phyloP scores from a whole-genome alignment of 2,329 filamentous ascomycete species.

The Sarocladium strictum region DNA sequence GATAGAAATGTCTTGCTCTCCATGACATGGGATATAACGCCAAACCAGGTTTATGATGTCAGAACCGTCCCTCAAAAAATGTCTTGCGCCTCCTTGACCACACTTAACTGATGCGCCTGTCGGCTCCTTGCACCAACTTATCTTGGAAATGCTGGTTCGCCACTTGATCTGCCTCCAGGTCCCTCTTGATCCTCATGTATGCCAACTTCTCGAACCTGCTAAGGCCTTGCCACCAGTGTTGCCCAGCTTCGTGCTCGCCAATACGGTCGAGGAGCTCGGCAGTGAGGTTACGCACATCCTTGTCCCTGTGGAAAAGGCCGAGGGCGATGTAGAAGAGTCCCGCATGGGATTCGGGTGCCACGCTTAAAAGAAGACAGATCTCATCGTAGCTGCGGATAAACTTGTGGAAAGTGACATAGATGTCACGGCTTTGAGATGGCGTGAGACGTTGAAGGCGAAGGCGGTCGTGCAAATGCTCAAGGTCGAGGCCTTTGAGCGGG shows the following conservation, averaged over 20 bases:
- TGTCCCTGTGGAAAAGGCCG: constrained; percentile 84
- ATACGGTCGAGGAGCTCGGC: constrained; percentile 78
- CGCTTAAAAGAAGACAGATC: constrained; percentile 75
- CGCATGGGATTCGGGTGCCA: constrained; percentile 78
- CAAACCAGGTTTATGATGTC: not conserved
- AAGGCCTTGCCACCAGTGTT: constrained; percentile 85
- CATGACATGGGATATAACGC: not conserved
- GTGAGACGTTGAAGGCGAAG: constrained; percentile 76
- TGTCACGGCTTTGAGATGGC: constrained; percentile 69
- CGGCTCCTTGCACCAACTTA: constrained; percentile 30
- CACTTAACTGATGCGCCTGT: constrained; percentile 43
- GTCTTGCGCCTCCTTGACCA: not conserved
- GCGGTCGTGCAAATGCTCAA: constrained; percentile 89
- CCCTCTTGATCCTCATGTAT: constrained; percentile 71
- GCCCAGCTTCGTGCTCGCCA: constrained; percentile 78
- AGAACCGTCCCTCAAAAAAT: not conserved
- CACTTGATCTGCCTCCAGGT: constrained; percentile 47
- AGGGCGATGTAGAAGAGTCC: constrained; percentile 88
- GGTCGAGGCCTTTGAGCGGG: constrained; percentile 73
- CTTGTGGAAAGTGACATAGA: constrained; percentile 75
- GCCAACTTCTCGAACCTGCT: constrained; percentile 86
- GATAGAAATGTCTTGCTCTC: not conserved
- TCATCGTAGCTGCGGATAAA: constrained; percentile 76
- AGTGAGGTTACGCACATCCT: constrained; percentile 69
- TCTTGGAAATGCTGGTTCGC: constrained; percentile 30